Evolutionary conservation across 2,329 filamentous ascomycete genomes (phyloP).

Genomic region (Aspergillus cejpii): DNA sequence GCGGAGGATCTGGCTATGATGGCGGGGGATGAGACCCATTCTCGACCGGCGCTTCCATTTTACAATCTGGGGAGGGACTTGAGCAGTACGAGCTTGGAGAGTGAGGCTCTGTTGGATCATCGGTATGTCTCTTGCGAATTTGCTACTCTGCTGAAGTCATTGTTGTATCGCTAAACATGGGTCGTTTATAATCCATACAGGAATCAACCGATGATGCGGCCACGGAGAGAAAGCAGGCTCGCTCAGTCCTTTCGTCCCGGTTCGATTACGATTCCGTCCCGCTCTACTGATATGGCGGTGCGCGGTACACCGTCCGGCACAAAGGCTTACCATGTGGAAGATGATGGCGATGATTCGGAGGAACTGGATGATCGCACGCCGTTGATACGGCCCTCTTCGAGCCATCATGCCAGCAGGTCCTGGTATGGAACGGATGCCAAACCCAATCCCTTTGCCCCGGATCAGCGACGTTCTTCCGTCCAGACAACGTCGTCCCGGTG

Average conservation of each 20-base stretch:
- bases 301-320: slow-evolving; percentile 33
- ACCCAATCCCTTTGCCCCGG: slow-evolving; percentile 21
- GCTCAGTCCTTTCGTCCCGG: slow-evolving; percentile 36
- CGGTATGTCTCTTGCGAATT: slow-evolving; percentile 47
- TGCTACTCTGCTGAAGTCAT: slow-evolving; percentile 5
- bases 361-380: slow-evolving; percentile 50
- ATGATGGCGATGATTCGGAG: slow-evolving; percentile 27
- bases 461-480: slow-evolving; percentile 22
- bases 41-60: slow-evolving; percentile 41
- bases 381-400: slow-evolving; percentile 39
- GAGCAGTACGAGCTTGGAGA: slow-evolving; percentile 84
- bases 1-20: slow-evolving; percentile 26
- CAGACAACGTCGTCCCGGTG: slow-evolving; percentile 26
- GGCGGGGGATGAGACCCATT: slow-evolving; percentile 22
- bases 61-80: slow-evolving; percentile 54
- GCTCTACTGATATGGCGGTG: slow-evolving; percentile 38
- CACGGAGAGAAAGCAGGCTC: slow-evolving; percentile 51
- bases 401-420: slow-evolving; percentile 31
- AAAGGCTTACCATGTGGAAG: slow-evolving; percentile 17
- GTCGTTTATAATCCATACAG: slow-evolving; percentile 30
- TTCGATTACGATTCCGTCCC: slow-evolving; percentile 32
- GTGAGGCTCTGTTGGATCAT: slow-evolving; percentile 80
- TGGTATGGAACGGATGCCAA: slow-evolving; percentile 31
- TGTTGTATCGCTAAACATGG: slow-evolving; percentile 13
- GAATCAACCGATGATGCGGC: slow-evolving; percentile 56